Evolutionary conservation across 2,329 filamentous ascomycete species (phyloP), one percentile per base, ranked within the genome.

Genomic region (Leptographium lundbergii): DNA sequence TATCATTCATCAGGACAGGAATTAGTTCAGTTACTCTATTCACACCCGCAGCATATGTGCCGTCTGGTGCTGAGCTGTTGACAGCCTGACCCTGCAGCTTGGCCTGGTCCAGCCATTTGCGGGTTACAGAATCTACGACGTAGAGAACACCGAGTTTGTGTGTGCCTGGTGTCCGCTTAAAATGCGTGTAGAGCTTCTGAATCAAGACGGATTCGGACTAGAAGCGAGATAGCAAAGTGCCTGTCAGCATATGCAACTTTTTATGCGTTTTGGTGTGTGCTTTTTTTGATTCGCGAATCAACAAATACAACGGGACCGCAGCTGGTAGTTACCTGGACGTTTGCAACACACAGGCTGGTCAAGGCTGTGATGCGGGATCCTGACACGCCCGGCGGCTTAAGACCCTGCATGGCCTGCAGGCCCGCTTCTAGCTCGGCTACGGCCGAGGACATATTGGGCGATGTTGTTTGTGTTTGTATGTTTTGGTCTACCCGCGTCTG

Each of bases 141-240:
- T 99, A 99, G 77, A 99, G 86, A 70, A 96, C 91, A 76, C 94
- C 94, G 74, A 99, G 82, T 77, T 99, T 99, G 82, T 99, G 92
- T 72, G 91, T 95, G 71, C 85, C 85, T 61, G 90, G 89, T 66
- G 91, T 87, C 75, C 94, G 95, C 75, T 95, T 96, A 81, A 97
- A 95, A 70, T 96, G 91, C 65, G 91, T 95, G 76, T 89, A 96
- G 69, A 99, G 87, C 73, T 95, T 96, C 73, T 96, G 91, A 67
- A 97, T 89, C 69, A 99, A 85, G 67, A 91, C 85, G 58, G 90
- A 94, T 77, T 97, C 92, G 74, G 88, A 92, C 94, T 96, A 76
- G 56, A 57, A n/a, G 19, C 17, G 61, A 54, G n/a, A 47, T 36
- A 24, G 29, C 36, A 54, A 10, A 47, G 24, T 10, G 11, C 34